Conservation (phyloP, 441 rosid species). For the Syzygium malaccense region DNA sequence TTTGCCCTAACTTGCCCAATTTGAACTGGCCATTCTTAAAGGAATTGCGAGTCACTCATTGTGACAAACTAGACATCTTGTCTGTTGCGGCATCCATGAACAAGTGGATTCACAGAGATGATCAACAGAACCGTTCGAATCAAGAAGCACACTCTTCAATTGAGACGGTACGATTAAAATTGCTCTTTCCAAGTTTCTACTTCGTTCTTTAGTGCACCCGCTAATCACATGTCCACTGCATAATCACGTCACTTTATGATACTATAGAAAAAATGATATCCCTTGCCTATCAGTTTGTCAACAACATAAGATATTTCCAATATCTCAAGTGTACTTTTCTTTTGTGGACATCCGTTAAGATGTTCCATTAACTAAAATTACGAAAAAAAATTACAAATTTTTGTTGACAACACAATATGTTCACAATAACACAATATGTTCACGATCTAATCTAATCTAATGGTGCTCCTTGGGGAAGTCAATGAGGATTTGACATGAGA, state of each 20-base stretch:
- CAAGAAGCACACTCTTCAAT: too few species aligned
- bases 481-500: too few species aligned
- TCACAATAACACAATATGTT: too few species aligned
- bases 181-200: neutral
- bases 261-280: too few species aligned
- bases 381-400: too few species aligned
- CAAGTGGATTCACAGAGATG: accelerated
- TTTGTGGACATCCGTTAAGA: neutral
- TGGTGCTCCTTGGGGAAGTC: too few species aligned
- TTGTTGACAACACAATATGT: too few species aligned
- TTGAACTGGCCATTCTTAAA: neutral
- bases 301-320: too few species aligned
- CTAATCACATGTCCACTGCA: too few species aligned
- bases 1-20: neutral
- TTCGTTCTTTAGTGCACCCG: too few species aligned
- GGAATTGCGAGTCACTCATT: neutral
- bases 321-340: accelerated
- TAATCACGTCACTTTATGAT: neutral
- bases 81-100: neutral
- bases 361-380: too few species aligned
- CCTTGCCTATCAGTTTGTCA: neutral
- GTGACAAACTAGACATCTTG: neutral
- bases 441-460: too few species aligned
- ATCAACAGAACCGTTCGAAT: neutral
- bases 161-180: neutral